Evolutionary conservation across 2,329 filamentous ascomycete species (phyloP), one percentile per base, ranked within the genome.

Genomic region (Anisogramma anomala): DNA sequence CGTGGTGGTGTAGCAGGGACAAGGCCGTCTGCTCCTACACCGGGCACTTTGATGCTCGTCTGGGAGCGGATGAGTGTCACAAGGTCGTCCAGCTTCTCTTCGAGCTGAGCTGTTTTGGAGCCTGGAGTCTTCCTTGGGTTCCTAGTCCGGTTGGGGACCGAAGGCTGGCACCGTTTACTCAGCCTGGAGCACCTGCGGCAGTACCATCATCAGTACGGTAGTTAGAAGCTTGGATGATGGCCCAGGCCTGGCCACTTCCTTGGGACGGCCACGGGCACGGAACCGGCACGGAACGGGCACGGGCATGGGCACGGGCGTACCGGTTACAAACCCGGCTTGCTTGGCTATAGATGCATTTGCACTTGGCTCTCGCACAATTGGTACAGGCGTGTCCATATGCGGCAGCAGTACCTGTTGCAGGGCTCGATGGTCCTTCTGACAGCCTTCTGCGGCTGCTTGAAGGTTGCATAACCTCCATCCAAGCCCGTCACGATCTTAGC

Each of bases 51-150:
- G 8, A 15, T 49, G 5, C 23, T 37, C 10, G 45, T 34, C 15
- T 57, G 56, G 5, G 54, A 53, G 6, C 53, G 58, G 13, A 69
- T 50, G 15, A 69, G 61, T 2, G 64, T 62, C n/a, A 69, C 63
- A 7, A 71, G 53, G 37, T 67, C 63, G 36, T 70, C 65, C 10
- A 70, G 57, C 49, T 68, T 70, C 52, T 69, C 64, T 52, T 70
- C 67, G 2, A 70, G 55, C 46, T 67, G 64, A 9, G 64, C 62
- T 5, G 64, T 64, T 20, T 63, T 36, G 20, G 58, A 61, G 8
- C 57, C 53, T 7, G 59, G 45, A 15, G 56, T 50, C 43, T 58
- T 60, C 46, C 59, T 59, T 22, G 52, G 45, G 9, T 56, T 53
- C 8, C 63, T 59, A 36, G 60, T 64, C 25, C 65, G 59, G 30